Evolutionary conservation across 2,329 filamentous ascomycete genomes (phyloP), one percentile per base, ranked within the genome.

Genomic region (Pestalotiopsis sp.): DNA sequence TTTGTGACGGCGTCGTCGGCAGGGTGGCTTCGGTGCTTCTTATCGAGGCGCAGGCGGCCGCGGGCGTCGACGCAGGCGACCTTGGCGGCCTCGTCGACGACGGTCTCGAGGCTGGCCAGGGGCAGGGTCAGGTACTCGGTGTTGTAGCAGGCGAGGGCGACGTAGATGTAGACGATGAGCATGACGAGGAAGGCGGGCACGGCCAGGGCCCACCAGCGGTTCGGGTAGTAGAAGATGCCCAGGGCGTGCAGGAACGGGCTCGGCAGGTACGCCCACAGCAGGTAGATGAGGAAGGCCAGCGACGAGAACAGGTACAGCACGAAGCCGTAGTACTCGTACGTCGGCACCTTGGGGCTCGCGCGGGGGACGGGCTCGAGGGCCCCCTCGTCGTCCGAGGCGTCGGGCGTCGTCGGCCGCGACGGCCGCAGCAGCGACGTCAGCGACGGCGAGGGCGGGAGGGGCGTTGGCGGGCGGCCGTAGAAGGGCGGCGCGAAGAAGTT

Each of bases 281-380:
- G 83, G 79, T 89, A 92, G 76, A 89, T 86, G 78, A 92, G 84
- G 78, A 98, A 98, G 2, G 90, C 90, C 65, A 96, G 85, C 25
- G 91, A 94, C 71, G 92, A 95, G 77, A 95, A 94, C 52, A 99
- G 87, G 83, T 99, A 98, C 64, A 99, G 88, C 67, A 97, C 95
- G 82, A 99, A 99, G 78, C 96, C 96, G 80, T 98, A 98, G 88
- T 98, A 99, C 79, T 99, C 96, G 83, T 99, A 98, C 0, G 96
- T 99, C n/a, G 96, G 96, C 2, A 99, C 95, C 78, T 96, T 94
- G 1, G 96, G 96, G 67, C 92, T 92, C 1, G 94, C 95, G 68
- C 94, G 92, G 5, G 95, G 94, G 20, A 97, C 89, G 2, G 88
- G 91, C 74, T 90, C 86, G 49, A 92, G 88, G 38, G 38, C 38